A percentile compares a stretch with the other conserved stretches of the same genome.
phyloP scores from a whole-genome alignment of 2,329 filamentous ascomycete genomes.

The Colletotrichum viniferum region DNA sequence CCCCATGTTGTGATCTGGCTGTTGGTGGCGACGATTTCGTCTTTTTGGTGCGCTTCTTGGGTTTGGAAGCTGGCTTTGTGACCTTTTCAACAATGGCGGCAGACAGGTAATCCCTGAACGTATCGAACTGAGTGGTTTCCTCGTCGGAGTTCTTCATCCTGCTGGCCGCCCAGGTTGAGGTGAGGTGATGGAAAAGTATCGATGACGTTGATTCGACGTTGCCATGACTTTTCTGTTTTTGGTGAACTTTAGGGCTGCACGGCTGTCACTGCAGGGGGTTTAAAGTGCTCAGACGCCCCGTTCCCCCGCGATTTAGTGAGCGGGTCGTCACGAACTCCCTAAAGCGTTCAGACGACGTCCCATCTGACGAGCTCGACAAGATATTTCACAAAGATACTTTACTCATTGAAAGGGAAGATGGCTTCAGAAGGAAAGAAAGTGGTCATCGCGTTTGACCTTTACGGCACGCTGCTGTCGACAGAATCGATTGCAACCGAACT shows the following conservation, averaged over 20 bases:
- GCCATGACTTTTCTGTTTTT: not conserved
- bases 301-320: not conserved
- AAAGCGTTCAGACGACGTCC: not conserved
- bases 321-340: not conserved
- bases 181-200: not conserved
- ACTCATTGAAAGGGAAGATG: not conserved
- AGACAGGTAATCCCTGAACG: conserved; percentile 78
- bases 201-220: conserved; percentile 8
- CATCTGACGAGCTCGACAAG: not conserved
- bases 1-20: not conserved
- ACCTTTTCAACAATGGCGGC: conserved; percentile 69
- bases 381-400: not conserved
- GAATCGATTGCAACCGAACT: conserved; percentile 68
- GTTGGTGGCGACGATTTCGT: not conserved
- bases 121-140: conserved; percentile 38
- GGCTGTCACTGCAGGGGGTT: not conserved
- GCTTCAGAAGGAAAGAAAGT: conserved; percentile 28
- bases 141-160: conserved; percentile 51
- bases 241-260: not conserved
- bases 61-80: conserved; percentile 42
- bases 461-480: conserved; percentile 76
- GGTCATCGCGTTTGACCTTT: conserved; percentile 75
- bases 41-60: conserved; percentile 49
- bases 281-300: not conserved
- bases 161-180: not conserved